These are phyloP conservation scores for Jasminum sambac DNA, from an alignment of 257 asterid species.

Conservation along the genomic window DNA sequence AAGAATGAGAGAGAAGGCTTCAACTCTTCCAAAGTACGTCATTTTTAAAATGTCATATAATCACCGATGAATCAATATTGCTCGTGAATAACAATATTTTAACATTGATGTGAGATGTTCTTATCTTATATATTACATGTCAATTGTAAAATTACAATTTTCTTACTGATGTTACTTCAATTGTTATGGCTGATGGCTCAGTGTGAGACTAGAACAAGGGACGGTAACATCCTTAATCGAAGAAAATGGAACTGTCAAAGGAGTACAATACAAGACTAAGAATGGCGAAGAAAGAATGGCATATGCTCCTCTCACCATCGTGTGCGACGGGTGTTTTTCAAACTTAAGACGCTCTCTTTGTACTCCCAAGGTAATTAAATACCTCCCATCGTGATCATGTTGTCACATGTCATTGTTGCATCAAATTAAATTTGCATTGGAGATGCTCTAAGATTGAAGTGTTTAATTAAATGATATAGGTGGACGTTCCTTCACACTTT, in stretches of 20 bases:
- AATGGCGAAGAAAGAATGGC: slow-evolving; percentile 54
- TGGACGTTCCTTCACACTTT: slow-evolving; percentile 53
- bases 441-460: neutral
- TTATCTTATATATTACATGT: too few relatives aligned
- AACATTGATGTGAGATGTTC: too few relatives aligned
- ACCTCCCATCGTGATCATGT: too few relatives aligned
- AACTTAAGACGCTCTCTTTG: slow-evolving; percentile 77
- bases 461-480: slow-evolving; percentile 33
- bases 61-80: too few relatives aligned
- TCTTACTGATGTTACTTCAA: neutral
- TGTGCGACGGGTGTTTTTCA: slow-evolving; percentile 87
- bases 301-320: slow-evolving; percentile 77
- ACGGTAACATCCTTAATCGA: slow-evolving; percentile 75
- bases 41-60: too few relatives aligned
- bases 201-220: slow-evolving; percentile 75
- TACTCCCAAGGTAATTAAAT: slow-evolving; percentile 64
- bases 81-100: too few relatives aligned
- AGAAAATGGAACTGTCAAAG: slow-evolving; percentile 62
- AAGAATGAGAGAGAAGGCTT: slow-evolving; percentile 76
- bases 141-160: too few relatives aligned
- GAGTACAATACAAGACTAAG: slow-evolving; percentile 73
- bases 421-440: too few relatives aligned
- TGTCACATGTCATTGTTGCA: neutral
- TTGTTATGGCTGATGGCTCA: slow-evolving; percentile 35
- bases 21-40: slow-evolving; percentile 62